Evolutionary conservation across 2,329 filamentous ascomycete genomes (phyloP), one percentile per base, ranked within the genome.

Genomic region (Curvularia sp.): DNA sequence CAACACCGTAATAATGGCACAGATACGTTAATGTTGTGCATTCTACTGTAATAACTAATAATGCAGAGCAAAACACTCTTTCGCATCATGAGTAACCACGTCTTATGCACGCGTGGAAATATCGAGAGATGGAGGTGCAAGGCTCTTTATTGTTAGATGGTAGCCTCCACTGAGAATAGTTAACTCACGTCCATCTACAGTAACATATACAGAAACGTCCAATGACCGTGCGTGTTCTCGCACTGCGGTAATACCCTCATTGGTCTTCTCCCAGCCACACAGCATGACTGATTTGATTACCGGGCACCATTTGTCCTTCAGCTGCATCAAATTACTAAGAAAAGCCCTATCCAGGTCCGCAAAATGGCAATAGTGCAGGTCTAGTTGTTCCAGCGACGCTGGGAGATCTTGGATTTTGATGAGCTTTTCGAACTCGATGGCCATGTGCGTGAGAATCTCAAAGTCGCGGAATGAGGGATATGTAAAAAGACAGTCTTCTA

Each of bases 391-490:
- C 9, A 57, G 27, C 12, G 55, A 53, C 3, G 2, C 2, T 10
- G 55, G 55, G 4, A 57, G 21, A 41, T 57, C 34, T 9, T 6
- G 9, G 1, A 57, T 10, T 12, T 36, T 48, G 5, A 27, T 25
- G 12, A 57, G 55, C 28, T 48, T 57, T 5, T 32, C 55, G 4
- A 53, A 48, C 25, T 57, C 49, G 3, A 57, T 53, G 5, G 43
- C 39, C 1, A 57, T 42, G 27, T 25, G 42, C 19, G 49, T 47
- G 12, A 53, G 25, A 18, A 27, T 15, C 8, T 53, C 43, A 19
- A 53, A 57, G 18, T 47, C 42, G 5, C 43, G 49, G 0, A 53
- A 42, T 3, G 42, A 49, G 13, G 55, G 42, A 23, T 23, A 57
- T 3, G 45, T 47, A 15, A 25, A 48, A 18, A 28, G 4, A 12